Evolutionary conservation across 495 filamentous ascomycete genomes (phyloP).

Genomic region (Penicillium crystallinum): DNA sequence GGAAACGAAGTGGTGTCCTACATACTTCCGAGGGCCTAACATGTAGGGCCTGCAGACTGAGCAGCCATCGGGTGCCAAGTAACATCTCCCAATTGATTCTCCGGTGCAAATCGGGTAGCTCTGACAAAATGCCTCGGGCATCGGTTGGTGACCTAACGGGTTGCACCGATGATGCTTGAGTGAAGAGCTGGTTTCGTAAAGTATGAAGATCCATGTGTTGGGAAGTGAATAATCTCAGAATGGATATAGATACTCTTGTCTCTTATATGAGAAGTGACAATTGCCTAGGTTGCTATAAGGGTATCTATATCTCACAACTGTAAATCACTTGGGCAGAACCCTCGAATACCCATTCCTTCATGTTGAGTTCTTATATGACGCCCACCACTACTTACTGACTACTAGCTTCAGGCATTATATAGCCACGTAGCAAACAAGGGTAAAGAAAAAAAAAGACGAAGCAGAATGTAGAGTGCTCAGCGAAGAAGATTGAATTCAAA

Average conservation of each 20-base stretch:
- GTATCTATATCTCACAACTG: no score
- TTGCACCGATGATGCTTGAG: not conserved
- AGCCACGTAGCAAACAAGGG: not conserved
- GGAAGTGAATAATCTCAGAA: no score
- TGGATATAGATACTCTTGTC: no score
- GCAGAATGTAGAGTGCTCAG: not conserved
- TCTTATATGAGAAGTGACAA: no score
- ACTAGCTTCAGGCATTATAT: not conserved
- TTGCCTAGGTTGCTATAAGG: no score
- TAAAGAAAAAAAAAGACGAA: not conserved
- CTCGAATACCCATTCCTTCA: no score
- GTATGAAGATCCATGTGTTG: not conserved
- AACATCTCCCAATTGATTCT: not conserved
- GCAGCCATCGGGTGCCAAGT: not conserved
- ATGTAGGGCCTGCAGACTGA: not conserved
- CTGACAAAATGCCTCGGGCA: not conserved
- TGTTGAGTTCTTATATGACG: no score
- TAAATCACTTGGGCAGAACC: no score
- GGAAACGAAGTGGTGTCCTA: not conserved
- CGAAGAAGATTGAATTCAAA: slow-evolving; percentile 16
- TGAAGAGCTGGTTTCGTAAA: not conserved
- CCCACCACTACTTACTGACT: not conserved
- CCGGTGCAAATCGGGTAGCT: not conserved
- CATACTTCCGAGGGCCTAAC: not conserved
- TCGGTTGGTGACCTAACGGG: not conserved